Evolutionary conservation across 2,329 filamentous ascomycete genomes (phyloP), one percentile per base, ranked within the genome.

Genomic region (Pseudogymnoascus sp.): DNA sequence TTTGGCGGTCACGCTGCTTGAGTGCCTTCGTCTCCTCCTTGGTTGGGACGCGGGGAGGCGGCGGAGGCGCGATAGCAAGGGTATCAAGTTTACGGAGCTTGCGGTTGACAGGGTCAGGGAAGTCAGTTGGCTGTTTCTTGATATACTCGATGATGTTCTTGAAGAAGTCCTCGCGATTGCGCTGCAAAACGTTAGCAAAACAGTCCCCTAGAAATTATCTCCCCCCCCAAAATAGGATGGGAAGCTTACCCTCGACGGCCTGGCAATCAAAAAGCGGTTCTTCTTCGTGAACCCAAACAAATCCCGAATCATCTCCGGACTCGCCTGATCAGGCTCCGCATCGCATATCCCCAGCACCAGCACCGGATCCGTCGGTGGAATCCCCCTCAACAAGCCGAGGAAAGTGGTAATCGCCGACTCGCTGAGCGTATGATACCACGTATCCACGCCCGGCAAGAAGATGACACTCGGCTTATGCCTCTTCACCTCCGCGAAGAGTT

Each of bases 391-490:
- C 73, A 97, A 85, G 7, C 89, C 87, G 63, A 87, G 80, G 73
- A 99, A 97, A 0, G 91, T 94, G 34, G 87, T 86, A 61, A 96
- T 84, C 2, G 87, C 84, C 0, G 89, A 86, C 6, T 77, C 76
- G n/a, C 73, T 71, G 16, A 87, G 70, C 25, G 79, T 81, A 16
- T 68, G 66, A 70, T 91, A 93, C 94, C 94, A 99, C 6, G 87
- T 82, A 66, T 96, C 89, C 57, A 97, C 84, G 66, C 91, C 88
- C 2, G 94, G 93, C 43, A 99, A 89, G 74, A 92, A 97, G 59
- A 99, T 94, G 37, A 97, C 90, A 71, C 91, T 95, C 0, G 94
- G 94, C 73, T 96, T 97, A 72, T 97, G 91, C 37, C 92, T 86
- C 73, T 93, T 90, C 37, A 96, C 90, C 75, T 97, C 94, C 0